Conservation (phyloP, 495 filamentous ascomycete genomes). For the Hyaloscypha variabilis region DNA sequence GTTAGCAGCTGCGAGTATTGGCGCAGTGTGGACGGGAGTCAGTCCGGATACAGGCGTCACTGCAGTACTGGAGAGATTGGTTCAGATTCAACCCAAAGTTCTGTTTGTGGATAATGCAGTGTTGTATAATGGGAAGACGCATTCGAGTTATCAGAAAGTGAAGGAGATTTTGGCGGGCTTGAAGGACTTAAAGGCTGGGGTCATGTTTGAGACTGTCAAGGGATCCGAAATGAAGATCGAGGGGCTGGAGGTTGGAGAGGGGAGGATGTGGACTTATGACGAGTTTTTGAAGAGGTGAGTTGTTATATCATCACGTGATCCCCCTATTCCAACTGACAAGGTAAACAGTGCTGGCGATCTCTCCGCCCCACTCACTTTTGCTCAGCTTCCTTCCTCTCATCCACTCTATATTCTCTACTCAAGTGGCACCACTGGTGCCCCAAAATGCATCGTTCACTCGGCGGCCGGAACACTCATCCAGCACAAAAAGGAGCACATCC, state of each 20-base stretch:
- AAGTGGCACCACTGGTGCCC: slow-evolving; percentile 70
- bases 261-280: slow-evolving; percentile 43
- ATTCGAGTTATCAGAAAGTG: slow-evolving; percentile 72
- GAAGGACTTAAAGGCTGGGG: slow-evolving; percentile 60
- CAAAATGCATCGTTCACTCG: slow-evolving; percentile 76
- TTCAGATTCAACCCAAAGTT: slow-evolving; percentile 68
- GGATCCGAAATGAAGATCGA: slow-evolving; percentile 42
- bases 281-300: slow-evolving; percentile 64
- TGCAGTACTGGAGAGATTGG: slow-evolving; percentile 71
- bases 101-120: slow-evolving; percentile 78
- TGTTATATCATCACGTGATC: neutral
- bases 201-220: slow-evolving; percentile 68
- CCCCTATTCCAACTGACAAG: neutral
- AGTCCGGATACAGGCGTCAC: slow-evolving; percentile 79
- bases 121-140: slow-evolving; percentile 74
- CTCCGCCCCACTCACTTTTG: slow-evolving; percentile 58
- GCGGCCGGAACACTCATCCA: slow-evolving; percentile 63
- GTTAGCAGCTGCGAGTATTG: slow-evolving; percentile 63
- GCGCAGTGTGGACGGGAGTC: slow-evolving; percentile 68
- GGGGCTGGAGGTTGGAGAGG: slow-evolving; percentile 50
- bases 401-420: slow-evolving; percentile 74
- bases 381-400: slow-evolving; percentile 69
- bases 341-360: slow-evolving; percentile 1
- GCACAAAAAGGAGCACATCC: slow-evolving; percentile 59
- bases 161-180: slow-evolving; percentile 63